A percentile compares a stretch with the other conserved stretches of the same genome.
Evolutionary conservation across 306 rosid species (phyloP).

Genomic region (Dicorynia guianensis): DNA sequence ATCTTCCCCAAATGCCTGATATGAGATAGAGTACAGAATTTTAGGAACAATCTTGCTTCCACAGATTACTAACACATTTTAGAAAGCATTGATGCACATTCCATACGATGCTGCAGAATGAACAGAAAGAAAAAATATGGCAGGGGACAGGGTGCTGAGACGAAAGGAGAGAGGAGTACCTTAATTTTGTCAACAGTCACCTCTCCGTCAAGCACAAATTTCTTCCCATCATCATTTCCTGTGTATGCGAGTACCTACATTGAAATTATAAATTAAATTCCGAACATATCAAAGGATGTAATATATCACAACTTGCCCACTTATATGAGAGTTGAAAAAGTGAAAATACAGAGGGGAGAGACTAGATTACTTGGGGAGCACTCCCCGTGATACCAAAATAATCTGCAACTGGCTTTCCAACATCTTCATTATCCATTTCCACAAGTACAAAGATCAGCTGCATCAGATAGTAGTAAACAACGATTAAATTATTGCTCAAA

Average conservation of each 20-base stretch:
- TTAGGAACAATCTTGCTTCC: conserved; percentile 34
- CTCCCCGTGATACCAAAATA: conserved; percentile 85
- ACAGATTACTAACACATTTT: conserved; percentile 25
- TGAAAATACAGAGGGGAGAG: conserved; percentile 24
- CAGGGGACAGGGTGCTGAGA: not conserved
- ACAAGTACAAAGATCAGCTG: conserved; percentile 90
- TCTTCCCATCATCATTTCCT: conserved; percentile 87
- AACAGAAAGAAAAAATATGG: conserved; percentile 7
- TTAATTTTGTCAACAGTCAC: conserved; percentile 69
- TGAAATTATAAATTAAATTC: conserved; percentile 33
- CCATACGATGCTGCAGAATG: conserved; percentile 18
- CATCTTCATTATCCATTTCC: conserved; percentile 86
- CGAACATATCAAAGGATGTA: conserved; percentile 1
- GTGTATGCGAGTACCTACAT: conserved; percentile 82
- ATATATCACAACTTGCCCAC: conserved; percentile 12
- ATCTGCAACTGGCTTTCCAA: conserved; percentile 90
- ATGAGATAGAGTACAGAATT: conserved; percentile 31
- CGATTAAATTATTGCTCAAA: not conserved
- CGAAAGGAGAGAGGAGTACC: conserved; percentile 54
- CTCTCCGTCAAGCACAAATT: conserved; percentile 80
- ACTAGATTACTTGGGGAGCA: conserved; percentile 68
- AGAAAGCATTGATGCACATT: conserved; percentile 26
- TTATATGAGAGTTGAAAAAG: conserved; percentile 6
- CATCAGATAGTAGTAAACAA: conserved; percentile 40
- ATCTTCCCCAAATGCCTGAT: conserved; percentile 82